These are phyloP conservation scores for Ustilago shanxiensis DNA, from an alignment of 1,284 basidiomycete species.

Conservation along the genomic window DNA sequence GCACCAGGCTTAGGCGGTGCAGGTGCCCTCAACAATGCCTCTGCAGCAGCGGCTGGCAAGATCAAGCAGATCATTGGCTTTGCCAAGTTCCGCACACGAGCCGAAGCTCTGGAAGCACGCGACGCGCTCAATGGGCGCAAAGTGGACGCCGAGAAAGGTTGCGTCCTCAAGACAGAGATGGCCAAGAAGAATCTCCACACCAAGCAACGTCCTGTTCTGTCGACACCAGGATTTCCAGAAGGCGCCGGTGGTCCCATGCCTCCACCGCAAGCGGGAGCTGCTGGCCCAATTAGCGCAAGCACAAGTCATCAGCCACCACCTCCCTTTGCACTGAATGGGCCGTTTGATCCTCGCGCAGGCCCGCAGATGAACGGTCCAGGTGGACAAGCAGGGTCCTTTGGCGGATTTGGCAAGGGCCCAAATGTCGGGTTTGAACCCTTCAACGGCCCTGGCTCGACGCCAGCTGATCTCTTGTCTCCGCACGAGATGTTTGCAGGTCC, in stretches of 20 bases:
- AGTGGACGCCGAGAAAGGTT: conserved; percentile 93
- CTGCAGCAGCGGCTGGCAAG: conserved; percentile 51
- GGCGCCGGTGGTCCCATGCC: conserved; percentile 21
- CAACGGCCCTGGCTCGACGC: conserved; percentile 20
- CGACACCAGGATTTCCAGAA: conserved; percentile 36
- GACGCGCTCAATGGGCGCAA: conserved; percentile 90
- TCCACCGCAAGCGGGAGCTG: conserved; percentile 13
- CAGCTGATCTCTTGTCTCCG: conserved; percentile 51
- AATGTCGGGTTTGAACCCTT: conserved; percentile 40
- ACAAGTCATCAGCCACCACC: conserved; percentile 19
- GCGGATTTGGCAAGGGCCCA: conserved; percentile 26
- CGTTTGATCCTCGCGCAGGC: conserved; percentile 43
- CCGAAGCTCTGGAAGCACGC: conserved; percentile 87
- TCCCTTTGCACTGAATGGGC: conserved; percentile 33
- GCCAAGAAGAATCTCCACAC: conserved; percentile 99
- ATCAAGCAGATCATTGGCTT: conserved; percentile 94
- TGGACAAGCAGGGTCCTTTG: conserved; percentile 28
- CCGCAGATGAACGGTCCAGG: conserved; percentile 30
- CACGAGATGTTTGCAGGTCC: conserved; percentile 48
- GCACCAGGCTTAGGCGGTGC: conserved; percentile 29
- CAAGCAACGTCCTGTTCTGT: conserved; percentile 60
- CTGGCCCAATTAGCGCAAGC: conserved; percentile 13
- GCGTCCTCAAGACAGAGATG: conserved; percentile 97
- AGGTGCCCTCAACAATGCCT: conserved; percentile 23
- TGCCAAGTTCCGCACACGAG: conserved; percentile 90